Evolutionary conservation across 768 basidiomycete species (phyloP).

Genomic region (Phanerochaete carnosa): DNA sequence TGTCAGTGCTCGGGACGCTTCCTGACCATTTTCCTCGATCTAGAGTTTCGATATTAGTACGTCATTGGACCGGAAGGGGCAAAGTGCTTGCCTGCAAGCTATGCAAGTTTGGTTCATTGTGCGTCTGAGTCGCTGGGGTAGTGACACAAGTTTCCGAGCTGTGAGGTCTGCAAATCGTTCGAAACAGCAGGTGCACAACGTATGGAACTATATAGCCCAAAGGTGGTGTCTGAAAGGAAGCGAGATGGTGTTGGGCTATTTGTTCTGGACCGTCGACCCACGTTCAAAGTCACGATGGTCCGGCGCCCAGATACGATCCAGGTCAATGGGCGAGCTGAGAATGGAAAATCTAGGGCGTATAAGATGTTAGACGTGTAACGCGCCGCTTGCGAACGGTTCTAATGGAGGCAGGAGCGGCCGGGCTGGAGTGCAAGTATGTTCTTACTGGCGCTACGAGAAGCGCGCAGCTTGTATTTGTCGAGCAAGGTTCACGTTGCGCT

Average conservation of each 20-base stretch:
- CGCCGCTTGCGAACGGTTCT: background rate
- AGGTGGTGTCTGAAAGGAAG: background rate
- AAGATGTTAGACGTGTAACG: background rate
- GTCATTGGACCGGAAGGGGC: background rate
- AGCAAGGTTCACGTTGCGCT: background rate
- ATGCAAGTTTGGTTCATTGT: slow-evolving; percentile 18
- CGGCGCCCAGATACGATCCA: background rate
- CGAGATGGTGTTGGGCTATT: background rate
- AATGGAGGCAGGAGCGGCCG: no score
- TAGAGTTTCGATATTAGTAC: background rate
- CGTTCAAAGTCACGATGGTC: background rate
- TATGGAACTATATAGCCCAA: background rate
- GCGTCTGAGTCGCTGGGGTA: background rate
- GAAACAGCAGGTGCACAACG: background rate
- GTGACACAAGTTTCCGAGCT: no score
- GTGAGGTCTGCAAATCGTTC: background rate
- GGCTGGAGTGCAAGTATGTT: no score
- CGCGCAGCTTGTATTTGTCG: background rate
- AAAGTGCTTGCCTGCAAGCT: slow-evolving; percentile 18
- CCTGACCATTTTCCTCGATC: background rate
- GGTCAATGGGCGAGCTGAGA: background rate
- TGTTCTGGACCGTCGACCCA: background rate
- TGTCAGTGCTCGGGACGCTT: no score
- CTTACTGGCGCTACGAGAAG: background rate
- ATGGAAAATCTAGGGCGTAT: background rate